Conservation (phyloP, 2,329 filamentous ascomycete genomes). For the Claviceps monticola region DNA sequence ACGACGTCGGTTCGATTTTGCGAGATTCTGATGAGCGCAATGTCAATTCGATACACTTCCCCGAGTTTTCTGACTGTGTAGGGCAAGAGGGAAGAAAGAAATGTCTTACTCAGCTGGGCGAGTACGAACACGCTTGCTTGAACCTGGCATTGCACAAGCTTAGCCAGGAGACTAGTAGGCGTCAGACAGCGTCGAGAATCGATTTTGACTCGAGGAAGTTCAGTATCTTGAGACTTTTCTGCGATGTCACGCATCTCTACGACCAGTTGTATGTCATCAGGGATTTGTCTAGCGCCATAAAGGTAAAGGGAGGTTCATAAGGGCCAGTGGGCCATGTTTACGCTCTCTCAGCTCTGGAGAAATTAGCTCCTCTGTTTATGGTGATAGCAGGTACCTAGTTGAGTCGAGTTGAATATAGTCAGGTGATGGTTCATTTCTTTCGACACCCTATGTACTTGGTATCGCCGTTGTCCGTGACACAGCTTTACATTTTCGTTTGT, state of each 20-base stretch:
- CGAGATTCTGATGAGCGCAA: constrained; percentile 9
- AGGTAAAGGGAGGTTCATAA: too few species aligned
- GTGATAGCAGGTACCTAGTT: too few species aligned
- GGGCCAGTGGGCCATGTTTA: too few species aligned
- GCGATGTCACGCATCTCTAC: background rate
- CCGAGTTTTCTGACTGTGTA: constrained; percentile 5
- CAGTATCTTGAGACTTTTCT: background rate
- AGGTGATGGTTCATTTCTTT: too few species aligned
- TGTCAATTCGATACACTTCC: constrained; percentile 10
- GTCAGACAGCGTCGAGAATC: background rate
- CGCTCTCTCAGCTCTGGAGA: too few species aligned
- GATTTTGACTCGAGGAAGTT: background rate
- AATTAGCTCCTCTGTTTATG: too few species aligned
- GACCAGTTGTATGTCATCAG: background rate
- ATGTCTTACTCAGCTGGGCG: constrained; percentile 1
- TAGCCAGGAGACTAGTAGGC: background rate
- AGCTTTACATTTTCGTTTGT: too few species aligned
- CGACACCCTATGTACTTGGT: too few species aligned
- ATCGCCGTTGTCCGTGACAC: too few species aligned
- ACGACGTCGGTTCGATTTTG: constrained; percentile 9
- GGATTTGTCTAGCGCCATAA: background rate
- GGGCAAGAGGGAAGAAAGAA: background rate
- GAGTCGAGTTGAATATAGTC: too few species aligned
- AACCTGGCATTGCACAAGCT: background rate
- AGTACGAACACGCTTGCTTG: constrained; percentile 6